Conservation (phyloP, 1,284 basidiomycete genomes). For the Cryptococcus neoformans region DNA sequence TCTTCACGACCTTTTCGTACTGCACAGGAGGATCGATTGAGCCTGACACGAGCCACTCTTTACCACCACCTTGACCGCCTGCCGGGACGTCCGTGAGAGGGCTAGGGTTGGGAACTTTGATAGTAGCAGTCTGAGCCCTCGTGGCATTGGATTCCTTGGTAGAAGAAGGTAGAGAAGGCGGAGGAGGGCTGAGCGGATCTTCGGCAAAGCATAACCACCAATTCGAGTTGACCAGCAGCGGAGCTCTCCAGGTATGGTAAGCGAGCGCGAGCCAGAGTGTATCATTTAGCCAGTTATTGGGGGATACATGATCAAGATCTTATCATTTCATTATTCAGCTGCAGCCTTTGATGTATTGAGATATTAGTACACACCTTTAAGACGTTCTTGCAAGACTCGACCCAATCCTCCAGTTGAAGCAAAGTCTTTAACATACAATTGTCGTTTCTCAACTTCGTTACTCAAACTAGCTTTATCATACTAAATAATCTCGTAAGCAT, state of each 20-base stretch:
- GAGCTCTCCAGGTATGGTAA: conserved; percentile 86
- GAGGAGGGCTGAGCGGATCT: conserved; percentile 52
- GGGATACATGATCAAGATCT: conserved; percentile 83
- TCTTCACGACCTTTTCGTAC: conserved; percentile 40
- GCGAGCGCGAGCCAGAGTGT: conserved; percentile 89
- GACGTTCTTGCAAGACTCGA: conserved; percentile 67
- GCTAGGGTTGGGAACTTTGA: conserved; percentile 18
- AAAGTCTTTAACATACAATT: conserved; percentile 69
- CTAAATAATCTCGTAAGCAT: conserved; percentile 26
- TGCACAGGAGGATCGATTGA: conserved; percentile 35
- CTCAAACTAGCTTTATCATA: conserved; percentile 58
- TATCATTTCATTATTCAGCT: conserved; percentile 6
- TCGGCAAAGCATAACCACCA: conserved; percentile 89
- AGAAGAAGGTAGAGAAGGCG: conserved; percentile 9
- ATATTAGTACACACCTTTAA: conserved; percentile 58
- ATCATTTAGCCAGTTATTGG: conserved; percentile 93
- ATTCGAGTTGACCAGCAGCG: conserved; percentile 88
- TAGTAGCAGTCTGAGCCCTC: neutral
- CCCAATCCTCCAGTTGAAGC: conserved; percentile 63
- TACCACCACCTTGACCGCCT: conserved; percentile 37
- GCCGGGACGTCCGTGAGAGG: conserved; percentile 18
- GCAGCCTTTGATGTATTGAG: neutral
- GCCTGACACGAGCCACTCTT: conserved; percentile 54
- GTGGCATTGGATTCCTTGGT: neutral
- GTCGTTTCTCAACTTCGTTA: conserved; percentile 60